Evolutionary conservation across 2,329 filamentous ascomycete species (phyloP).

Genomic region (Trichoderma sp.): DNA sequence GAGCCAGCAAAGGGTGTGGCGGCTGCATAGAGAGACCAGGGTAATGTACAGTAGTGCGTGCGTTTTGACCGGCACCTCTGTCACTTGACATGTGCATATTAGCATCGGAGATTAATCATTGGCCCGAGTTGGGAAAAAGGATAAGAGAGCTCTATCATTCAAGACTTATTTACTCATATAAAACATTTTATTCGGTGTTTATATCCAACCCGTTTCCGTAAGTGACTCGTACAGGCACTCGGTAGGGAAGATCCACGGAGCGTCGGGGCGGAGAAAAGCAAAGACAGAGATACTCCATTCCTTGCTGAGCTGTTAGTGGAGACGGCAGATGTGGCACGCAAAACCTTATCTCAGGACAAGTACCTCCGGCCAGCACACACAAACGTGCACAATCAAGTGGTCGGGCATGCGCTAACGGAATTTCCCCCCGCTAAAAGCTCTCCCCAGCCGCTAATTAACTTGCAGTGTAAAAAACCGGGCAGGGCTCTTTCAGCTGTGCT

Average conservation of each 20-base stretch:
- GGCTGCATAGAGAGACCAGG: slow-evolving; percentile 7
- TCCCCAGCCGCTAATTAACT: neutral
- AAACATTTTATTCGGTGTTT: neutral
- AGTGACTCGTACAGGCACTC: neutral
- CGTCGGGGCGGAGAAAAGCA: neutral
- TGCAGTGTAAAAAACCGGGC: neutral
- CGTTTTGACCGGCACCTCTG: neutral
- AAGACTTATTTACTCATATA: neutral
- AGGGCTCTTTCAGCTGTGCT: slow-evolving; percentile 7
- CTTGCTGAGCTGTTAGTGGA: slow-evolving; percentile 6
- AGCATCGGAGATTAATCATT: slow-evolving; percentile 5
- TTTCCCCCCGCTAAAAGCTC: neutral
- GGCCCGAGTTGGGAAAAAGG: neutral
- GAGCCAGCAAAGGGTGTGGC: slow-evolving; percentile 9
- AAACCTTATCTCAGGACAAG: slow-evolving; percentile 1
- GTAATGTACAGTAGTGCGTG: slow-evolving; percentile 5
- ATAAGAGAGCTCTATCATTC: neutral
- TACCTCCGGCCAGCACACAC: neutral
- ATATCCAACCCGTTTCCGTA: neutral
- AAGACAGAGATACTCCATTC: neutral
- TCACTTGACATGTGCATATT: slow-evolving; percentile 1
- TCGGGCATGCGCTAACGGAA: neutral
- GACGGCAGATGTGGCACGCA: neutral
- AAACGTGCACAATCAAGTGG: neutral
- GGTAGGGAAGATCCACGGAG: neutral